These are phyloP conservation scores for Talaromyces funiculosus DNA, from an alignment of 2,329 filamentous ascomycete species.

Conservation along the genomic window DNA sequence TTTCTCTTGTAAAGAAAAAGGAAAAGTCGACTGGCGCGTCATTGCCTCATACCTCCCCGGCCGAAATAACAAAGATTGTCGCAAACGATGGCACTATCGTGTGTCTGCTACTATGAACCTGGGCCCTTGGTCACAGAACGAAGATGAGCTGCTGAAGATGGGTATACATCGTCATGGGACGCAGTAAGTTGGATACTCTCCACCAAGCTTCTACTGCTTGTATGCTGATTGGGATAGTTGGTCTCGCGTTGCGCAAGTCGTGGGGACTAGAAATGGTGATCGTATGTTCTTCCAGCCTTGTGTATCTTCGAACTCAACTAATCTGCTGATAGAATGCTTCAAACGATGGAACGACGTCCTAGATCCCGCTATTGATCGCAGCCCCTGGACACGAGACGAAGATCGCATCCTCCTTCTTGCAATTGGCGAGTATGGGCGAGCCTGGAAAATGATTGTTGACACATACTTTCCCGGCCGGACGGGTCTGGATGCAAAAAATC, in stretches of 20 bases:
- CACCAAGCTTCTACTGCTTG: neutral
- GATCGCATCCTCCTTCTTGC: conserved; percentile 10
- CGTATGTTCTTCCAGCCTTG: conserved; percentile 1
- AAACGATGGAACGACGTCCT: conserved; percentile 16
- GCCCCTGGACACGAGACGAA: conserved; percentile 15
- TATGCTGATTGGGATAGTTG: conserved; percentile 5
- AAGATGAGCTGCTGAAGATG: conserved; percentile 13
- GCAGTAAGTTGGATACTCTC: conserved; percentile 9
- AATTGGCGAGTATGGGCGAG: conserved; percentile 10
- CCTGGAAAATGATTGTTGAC: conserved; percentile 16
- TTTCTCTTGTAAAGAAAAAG: conserved; percentile 4
- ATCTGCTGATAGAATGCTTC: conserved; percentile 9
- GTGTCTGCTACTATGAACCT: conserved; percentile 15
- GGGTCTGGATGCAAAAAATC: conserved; percentile 14
- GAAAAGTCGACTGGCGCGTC: conserved; percentile 14
- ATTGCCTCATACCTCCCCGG: conserved; percentile 14
- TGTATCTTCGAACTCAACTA: neutral
- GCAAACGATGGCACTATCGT: conserved; percentile 16
- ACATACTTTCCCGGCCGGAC: conserved; percentile 14
- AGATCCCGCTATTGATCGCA: conserved; percentile 13
- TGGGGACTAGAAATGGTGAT: conserved; percentile 15
- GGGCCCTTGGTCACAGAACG: conserved; percentile 12
- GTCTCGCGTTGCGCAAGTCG: conserved; percentile 15
- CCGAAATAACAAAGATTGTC: conserved; percentile 16
- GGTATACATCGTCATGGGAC: conserved; percentile 14